A percentile compares a stretch with the other conserved stretches of the same genome.
Evolutionary conservation across 1,284 basidiomycete genomes (phyloP).

Genomic region (Tylopilus sp.): DNA sequence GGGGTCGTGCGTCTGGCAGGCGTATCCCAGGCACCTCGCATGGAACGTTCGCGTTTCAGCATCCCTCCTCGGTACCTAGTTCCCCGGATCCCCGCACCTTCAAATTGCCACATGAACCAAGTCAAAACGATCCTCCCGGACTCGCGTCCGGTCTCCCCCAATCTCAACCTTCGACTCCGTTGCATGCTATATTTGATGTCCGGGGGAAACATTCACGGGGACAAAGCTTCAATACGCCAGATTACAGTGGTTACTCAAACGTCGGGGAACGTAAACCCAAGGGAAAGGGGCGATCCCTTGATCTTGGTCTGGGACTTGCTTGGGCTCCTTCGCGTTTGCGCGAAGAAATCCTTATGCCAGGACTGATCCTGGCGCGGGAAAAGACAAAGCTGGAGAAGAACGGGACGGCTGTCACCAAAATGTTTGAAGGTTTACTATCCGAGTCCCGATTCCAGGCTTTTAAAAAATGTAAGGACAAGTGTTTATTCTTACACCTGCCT

Average conservation of each 20-base stretch:
- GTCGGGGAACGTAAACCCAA: constrained; percentile 25
- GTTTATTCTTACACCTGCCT: constrained; percentile 11
- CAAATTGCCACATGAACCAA: constrained; percentile 18
- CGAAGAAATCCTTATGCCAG: constrained; percentile 56
- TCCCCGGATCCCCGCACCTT: constrained; percentile 31
- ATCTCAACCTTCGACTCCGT: constrained; percentile 9
- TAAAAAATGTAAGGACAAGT: constrained; percentile 54
- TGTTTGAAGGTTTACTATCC: constrained; percentile 58
- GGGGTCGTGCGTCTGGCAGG: constrained; percentile 32
- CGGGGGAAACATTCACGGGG: constrained; percentile 25
- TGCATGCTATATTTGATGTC: constrained; percentile 10
- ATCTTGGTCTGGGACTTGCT: constrained; percentile 55
- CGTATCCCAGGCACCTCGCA: constrained; percentile 31
- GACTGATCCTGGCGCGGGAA: constrained; percentile 35
- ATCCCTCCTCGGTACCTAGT: constrained; percentile 38
- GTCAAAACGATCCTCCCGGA: constrained; percentile 7
- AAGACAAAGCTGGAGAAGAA: constrained; percentile 31
- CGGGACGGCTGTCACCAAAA: constrained; percentile 53
- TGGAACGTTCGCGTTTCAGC: constrained; percentile 41
- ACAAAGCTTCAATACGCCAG: constrained; percentile 17
- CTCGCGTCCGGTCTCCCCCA: background rate
- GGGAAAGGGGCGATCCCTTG: constrained; percentile 61
- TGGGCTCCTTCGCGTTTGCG: constrained; percentile 65
- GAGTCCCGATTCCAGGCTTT: constrained; percentile 59
- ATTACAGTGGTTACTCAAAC: constrained; percentile 8